Percentiles rank a stretch among this genome's conserved stretches.
phyloP scores from a whole-genome alignment of 2,329 filamentous ascomycete species.

The Colletotrichum acutatum region DNA sequence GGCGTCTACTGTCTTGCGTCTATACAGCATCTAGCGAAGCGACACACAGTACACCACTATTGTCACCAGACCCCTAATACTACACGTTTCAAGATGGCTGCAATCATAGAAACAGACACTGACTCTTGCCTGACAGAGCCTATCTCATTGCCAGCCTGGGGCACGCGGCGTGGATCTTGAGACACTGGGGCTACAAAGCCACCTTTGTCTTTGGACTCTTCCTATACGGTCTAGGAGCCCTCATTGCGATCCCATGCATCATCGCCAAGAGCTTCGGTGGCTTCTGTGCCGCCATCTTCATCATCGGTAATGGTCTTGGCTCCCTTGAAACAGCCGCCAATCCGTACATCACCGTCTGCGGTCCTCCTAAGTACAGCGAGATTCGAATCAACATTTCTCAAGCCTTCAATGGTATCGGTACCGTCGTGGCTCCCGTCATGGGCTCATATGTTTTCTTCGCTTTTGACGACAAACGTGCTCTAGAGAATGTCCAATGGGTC shows the following conservation, averaged over 20 bases:
- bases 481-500: constrained; percentile 80
- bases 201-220: constrained; percentile 65
- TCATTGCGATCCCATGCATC: constrained; percentile 59
- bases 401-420: constrained; percentile 64
- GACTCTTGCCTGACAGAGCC: constrained; percentile 37
- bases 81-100: neutral
- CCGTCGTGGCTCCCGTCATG: constrained; percentile 74
- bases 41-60: neutral
- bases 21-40: neutral
- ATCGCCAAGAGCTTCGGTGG: constrained; percentile 69
- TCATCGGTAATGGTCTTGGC: constrained; percentile 78
- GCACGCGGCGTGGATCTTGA: constrained; percentile 52
- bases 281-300: constrained; percentile 78
- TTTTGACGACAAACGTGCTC: constrained; percentile 52
- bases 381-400: constrained; percentile 65
- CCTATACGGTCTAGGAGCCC: constrained; percentile 73
- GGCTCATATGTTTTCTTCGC: constrained; percentile 79
- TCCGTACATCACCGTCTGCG: constrained; percentile 67
- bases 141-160: constrained; percentile 54
- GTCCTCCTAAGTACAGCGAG: constrained; percentile 63
- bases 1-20: neutral
- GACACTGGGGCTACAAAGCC: constrained; percentile 55
- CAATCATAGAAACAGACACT: neutral
- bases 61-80: no score
- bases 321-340: constrained; percentile 84